Conservation (phyloP, 2,329 filamentous ascomycete species). For the Pseudocercospora ulei region DNA sequence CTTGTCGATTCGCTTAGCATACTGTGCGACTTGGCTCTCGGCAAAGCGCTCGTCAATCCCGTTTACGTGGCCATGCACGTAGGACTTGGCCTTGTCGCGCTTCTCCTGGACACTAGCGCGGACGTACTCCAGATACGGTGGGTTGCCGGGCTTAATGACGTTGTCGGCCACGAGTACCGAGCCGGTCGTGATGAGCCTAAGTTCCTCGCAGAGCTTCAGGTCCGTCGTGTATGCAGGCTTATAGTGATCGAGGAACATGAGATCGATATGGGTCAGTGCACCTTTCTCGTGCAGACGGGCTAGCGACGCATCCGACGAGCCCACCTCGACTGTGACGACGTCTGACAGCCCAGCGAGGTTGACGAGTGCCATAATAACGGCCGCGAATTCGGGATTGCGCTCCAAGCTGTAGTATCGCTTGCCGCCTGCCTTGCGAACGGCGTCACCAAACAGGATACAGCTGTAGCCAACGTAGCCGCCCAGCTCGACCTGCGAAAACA, state of each 20-base stretch:
- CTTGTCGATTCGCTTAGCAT: constrained; percentile 40
- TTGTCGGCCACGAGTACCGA: constrained; percentile 60
- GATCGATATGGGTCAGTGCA: constrained; percentile 51
- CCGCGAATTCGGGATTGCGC: constrained; percentile 62
- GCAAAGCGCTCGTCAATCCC: constrained; percentile 37
- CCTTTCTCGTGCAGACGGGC: constrained; percentile 49
- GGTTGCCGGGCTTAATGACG: constrained; percentile 61
- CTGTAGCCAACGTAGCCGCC: constrained; percentile 78
- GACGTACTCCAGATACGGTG: constrained; percentile 61
- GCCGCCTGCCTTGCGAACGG: constrained; percentile 54
- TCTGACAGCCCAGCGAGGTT: constrained; percentile 64
- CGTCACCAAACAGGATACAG: constrained; percentile 62
- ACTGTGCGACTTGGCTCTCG: constrained; percentile 43
- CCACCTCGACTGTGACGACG: constrained; percentile 60
- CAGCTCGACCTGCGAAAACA: constrained; percentile 51
- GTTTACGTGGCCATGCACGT: constrained; percentile 21
- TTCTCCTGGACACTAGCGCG: constrained; percentile 56
- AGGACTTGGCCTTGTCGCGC: constrained; percentile 36
- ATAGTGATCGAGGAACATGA: constrained; percentile 72
- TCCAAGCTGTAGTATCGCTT: constrained; percentile 62
- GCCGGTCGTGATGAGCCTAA: constrained; percentile 55
- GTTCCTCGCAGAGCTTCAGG: constrained; percentile 64
- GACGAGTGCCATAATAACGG: constrained; percentile 58
- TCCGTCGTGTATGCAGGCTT: constrained; percentile 67
- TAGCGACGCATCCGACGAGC: constrained; percentile 57